phyloP scores from a whole-genome alignment of 345 rosid genomes.

The Arabidopsis suecica region DNA sequence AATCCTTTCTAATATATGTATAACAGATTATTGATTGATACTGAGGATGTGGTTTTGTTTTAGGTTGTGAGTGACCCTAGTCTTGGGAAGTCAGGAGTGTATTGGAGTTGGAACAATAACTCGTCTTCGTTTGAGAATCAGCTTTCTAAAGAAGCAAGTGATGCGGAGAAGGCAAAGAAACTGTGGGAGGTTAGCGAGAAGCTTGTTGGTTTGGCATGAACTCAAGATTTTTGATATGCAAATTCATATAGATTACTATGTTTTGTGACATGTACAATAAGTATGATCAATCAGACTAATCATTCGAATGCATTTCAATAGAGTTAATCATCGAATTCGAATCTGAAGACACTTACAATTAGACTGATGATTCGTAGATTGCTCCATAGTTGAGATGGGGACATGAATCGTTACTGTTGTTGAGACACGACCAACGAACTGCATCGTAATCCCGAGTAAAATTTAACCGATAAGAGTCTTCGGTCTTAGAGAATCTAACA shows the following conservation, averaged over 20 bases:
- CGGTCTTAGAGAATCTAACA: background rate
- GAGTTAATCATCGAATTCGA: constrained; percentile 10
- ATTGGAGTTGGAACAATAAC: constrained; percentile 96
- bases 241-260: constrained; percentile 3
- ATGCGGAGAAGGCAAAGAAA: constrained; percentile 71
- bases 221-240: background rate
- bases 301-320: constrained; percentile 4
- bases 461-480: background rate
- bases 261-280: constrained; percentile 12
- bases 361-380: background rate
- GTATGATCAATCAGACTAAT: constrained; percentile 14
- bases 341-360: constrained; percentile 5
- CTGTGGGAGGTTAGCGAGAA: constrained; percentile 53
- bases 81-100: constrained; percentile 85
- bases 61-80: constrained; percentile 91
- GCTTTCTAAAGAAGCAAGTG: constrained; percentile 88
- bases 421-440: no score
- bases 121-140: constrained; percentile 92
- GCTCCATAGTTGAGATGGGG: background rate
- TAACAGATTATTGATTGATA: constrained; percentile 17
- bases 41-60: constrained; percentile 19
- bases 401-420: no score
- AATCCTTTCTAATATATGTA: background rate
- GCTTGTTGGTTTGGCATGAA: constrained; percentile 49
- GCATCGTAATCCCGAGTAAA: background rate